phyloP scores from a whole-genome alignment of 768 basidiomycete genomes.

The Hygrocybe punicea region DNA sequence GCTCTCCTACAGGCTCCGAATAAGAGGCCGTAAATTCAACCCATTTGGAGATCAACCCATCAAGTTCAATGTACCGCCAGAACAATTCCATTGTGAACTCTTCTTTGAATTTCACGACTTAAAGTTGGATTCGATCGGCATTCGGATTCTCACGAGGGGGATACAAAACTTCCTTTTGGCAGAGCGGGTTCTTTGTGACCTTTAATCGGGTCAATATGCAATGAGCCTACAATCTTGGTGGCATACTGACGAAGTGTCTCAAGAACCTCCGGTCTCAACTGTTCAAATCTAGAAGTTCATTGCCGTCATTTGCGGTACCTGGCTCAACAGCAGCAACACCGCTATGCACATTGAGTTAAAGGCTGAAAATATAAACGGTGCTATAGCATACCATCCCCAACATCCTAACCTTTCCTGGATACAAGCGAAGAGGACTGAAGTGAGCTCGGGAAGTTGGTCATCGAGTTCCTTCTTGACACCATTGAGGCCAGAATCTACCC shows the following conservation, averaged over 20 bases:
- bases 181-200: conserved; percentile 74
- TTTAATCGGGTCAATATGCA: not conserved
- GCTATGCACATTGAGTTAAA: conserved; percentile 32
- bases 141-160: conserved; percentile 65
- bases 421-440: conserved; percentile 59
- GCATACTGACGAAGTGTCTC: conserved; percentile 69
- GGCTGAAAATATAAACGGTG: not conserved
- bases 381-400: conserved; percentile 52
- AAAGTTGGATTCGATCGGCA: conserved; percentile 58
- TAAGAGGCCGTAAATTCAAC: conserved; percentile 3
- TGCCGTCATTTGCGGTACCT: conserved; percentile 52
- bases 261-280: conserved; percentile 72
- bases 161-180: conserved; percentile 63
- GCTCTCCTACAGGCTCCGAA: conserved; percentile 56
- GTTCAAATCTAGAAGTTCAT: conserved; percentile 63
- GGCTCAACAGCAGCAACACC: conserved; percentile 45
- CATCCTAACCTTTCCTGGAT: conserved; percentile 67
- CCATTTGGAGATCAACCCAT: conserved; percentile 38
- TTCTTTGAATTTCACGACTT: conserved; percentile 75
- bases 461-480: conserved; percentile 40
- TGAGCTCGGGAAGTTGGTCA: conserved; percentile 62
- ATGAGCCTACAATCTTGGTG: not conserved
- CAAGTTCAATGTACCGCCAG: conserved; percentile 88
- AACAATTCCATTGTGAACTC: conserved; percentile 88
- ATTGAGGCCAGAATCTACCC: conserved; percentile 24